Conservation (phyloP, 768 basidiomycete species). For the Boletus subcaerulescens region DNA sequence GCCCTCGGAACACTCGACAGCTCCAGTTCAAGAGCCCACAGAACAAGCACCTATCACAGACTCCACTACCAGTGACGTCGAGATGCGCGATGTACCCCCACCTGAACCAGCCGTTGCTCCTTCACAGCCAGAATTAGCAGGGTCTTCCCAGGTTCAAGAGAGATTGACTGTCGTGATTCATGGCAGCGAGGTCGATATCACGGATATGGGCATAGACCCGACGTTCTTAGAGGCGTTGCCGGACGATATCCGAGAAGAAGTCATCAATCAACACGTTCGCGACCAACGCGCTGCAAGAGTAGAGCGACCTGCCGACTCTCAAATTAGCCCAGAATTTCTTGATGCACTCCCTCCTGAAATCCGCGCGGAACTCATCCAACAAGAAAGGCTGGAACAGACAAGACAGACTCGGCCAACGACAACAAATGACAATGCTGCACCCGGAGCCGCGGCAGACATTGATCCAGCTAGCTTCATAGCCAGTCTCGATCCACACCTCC, state of each 20-base stretch:
- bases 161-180: constrained; percentile 89
- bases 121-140: constrained; percentile 19
- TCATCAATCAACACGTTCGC: constrained; percentile 93
- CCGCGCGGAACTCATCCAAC: constrained; percentile 94
- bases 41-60: constrained; percentile 32
- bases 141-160: constrained; percentile 42
- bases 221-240: constrained; percentile 97
- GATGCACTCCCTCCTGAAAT: constrained; percentile 96
- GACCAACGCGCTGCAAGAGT: constrained; percentile 80
- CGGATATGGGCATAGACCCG: constrained; percentile 97
- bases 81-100: constrained; percentile 44
- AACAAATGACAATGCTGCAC: constrained; percentile 26
- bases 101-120: constrained; percentile 18
- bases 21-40: constrained; percentile 9
- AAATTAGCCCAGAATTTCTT: constrained; percentile 93
- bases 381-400: constrained; percentile 82
- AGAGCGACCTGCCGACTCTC: constrained; percentile 75
- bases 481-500: constrained; percentile 83
- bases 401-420: constrained; percentile 43
- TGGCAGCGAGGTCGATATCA: constrained; percentile 93
- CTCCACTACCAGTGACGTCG: constrained; percentile 39
- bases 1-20: constrained; percentile 7
- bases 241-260: constrained; percentile 98
- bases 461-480: constrained; percentile 92
- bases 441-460: constrained; percentile 61